Base-by-base conservation (phyloP, 176 grass and related monocot genomes). In the Cenchrus purpureus region DNA sequence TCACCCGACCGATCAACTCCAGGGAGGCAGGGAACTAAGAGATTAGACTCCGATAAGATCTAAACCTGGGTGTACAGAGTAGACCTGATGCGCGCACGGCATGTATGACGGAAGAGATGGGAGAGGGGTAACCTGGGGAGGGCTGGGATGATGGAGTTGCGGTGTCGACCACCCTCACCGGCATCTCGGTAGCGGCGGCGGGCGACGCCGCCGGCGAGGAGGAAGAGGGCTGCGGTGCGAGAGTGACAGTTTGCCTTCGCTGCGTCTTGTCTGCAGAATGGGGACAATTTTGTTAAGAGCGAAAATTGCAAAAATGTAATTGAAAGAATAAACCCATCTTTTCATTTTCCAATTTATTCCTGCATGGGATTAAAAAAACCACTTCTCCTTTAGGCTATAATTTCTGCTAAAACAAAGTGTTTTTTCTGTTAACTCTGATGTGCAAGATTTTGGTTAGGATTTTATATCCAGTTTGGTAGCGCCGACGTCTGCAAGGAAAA, bases 161-260 rank as follows among this genome's bases (percentile, higher is more conserved):
- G 62, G 81, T 92, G 66, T 92, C 92, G 29, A 90, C 83, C 60
- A 97, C 86, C 81, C 95, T 87, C 61, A 97, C 95, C 55, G 92
- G 95, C 95, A 97, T 97, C 79, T 82, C 86, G 6, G 68, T 58
- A 58, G 19, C 19, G 16, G 71, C 54, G 34, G 78, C 17, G 46
- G 65, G 40, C 7, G 59, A 43, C 51, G 67, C 60, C 68, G 52
- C 68, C 80, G 74, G 80, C 84, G 71, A 69, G 44, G 74, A 90
- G 51, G 60, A 90, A 22, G 59, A 58, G 20, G 37, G 37, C 37
- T 40, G 37, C 31, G 56, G 31, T 77, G 8, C 43, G 16, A 57
- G 78, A 77, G 56, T 12, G 54, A 22, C 65, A 19, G 37, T 65
- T 8, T 40, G 28, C 13, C 20, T 17, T 78, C 46, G 84, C 48